phyloP scores from a whole-genome alignment of 108 stramenopile genomes.

The Cylindrotheca fusiformis region DNA sequence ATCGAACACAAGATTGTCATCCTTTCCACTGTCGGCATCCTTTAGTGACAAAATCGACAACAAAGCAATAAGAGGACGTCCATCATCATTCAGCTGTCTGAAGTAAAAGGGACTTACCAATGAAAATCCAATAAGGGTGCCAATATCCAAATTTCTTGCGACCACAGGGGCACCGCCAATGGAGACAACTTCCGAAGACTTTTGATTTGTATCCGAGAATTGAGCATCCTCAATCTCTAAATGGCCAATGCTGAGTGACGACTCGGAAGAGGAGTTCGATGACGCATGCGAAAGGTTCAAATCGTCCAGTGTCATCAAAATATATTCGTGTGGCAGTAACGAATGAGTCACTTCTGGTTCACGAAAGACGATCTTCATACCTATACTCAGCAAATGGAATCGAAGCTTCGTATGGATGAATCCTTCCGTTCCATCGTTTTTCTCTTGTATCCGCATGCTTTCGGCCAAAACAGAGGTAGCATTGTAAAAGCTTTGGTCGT shows the following conservation, averaged over 20 bases:
- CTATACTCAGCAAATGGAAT: slow-evolving; percentile 36
- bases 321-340: slow-evolving; percentile 40
- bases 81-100: slow-evolving; percentile 17
- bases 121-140: slow-evolving; percentile 25
- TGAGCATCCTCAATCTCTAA: slow-evolving; percentile 71
- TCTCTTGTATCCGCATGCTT: slow-evolving; percentile 16
- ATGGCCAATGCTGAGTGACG: slow-evolving; percentile 44
- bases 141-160: slow-evolving; percentile 27
- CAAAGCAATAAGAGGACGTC: slow-evolving; percentile 19
- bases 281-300: slow-evolving; percentile 32
- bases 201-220: not conserved
- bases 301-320: slow-evolving; percentile 53
- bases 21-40: slow-evolving; percentile 24
- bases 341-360: not conserved
- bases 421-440: not conserved
- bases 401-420: slow-evolving; percentile 52
- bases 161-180: slow-evolving; percentile 6
- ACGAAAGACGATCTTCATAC: slow-evolving; percentile 50
- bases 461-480: slow-evolving; percentile 42
- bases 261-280: slow-evolving; percentile 29
- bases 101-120: slow-evolving; percentile 10
- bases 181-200: not conserved
- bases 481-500: slow-evolving; percentile 66
- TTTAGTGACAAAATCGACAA: not conserved
- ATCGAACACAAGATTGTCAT: slow-evolving; percentile 31